Conservation (phyloP, 345 rosid genomes). For the Salix brachista region DNA sequence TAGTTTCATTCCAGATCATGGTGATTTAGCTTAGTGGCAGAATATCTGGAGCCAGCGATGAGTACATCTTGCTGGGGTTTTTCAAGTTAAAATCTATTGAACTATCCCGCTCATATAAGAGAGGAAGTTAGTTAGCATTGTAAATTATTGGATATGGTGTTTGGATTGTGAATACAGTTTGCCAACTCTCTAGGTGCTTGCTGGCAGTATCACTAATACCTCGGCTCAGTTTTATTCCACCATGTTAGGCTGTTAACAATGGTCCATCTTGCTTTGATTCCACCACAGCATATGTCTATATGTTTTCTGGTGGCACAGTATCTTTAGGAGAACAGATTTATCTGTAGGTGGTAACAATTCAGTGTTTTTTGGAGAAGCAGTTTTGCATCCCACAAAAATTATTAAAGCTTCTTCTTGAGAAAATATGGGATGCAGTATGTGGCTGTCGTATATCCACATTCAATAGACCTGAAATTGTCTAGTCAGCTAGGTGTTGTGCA, state of each 20-base stretch:
- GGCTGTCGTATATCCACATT: not conserved
- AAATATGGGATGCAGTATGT: not conserved
- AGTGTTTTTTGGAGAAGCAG: not conserved
- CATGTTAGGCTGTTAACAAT: not conserved
- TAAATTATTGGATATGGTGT: not conserved
- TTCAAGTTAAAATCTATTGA: not conserved
- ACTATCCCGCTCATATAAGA: not conserved
- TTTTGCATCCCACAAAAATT: not conserved
- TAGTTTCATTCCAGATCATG: not conserved
- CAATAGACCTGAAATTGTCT: not conserved
- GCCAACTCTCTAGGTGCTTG: not conserved
- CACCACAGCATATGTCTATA: not conserved
- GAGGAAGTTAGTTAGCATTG: not conserved
- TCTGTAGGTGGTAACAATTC: not conserved
- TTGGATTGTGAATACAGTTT: not conserved
- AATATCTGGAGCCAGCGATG: not conserved
- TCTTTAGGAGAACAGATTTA: not conserved
- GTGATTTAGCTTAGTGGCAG: not conserved
- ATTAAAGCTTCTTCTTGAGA: not conserved
- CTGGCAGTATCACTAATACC: not conserved
- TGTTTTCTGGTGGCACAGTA: not conserved
- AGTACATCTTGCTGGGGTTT: not conserved
- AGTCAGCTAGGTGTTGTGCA: not conserved
- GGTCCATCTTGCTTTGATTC: not conserved
- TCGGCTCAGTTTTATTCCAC: not conserved